Evolutionary conservation across 2,329 filamentous ascomycete species (phyloP), one percentile per base, ranked within the genome.

Genomic region (Fusarium euwallaceae): DNA sequence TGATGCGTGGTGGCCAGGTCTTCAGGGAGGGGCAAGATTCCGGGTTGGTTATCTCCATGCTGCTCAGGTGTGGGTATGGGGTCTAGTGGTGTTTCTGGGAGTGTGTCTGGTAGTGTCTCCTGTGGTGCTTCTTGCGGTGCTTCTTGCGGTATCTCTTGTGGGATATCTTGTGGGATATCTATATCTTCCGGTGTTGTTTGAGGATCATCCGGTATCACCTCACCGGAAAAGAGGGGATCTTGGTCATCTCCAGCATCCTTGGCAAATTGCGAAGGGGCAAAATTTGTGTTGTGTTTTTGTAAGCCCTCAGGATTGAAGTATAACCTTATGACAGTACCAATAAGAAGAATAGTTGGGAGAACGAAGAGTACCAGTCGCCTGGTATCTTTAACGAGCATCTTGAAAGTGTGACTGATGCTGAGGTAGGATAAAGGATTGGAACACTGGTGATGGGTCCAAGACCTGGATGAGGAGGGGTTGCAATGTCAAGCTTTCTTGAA

Each of bases 351-450:
- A 0, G 81, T 37, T 5, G 80, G 81, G 16, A 77, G 78, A 5
- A 81, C 27, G 8, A 82, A 61, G 24, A 85, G 68, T n/a, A 74
- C 70, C 24, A 83, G 63, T 4, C 81, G 80, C 72, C 76, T 79
- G 27, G 81, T 66, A 61, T 83, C 81, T 58, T 79, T 76, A 27
- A 80, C 74, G 37, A 83, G 66, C 82, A 83, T 84, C 39, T 60
- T 74, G 76, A 48, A 8, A 55, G 29, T 16, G 9, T 60, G n/a
- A 17, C 51, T 11, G n/a, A 22, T 10, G 12, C 10, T 32, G 32
- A 45, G 29, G 24, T 11, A 66, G 41, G 32, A 61, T 12, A n/a
- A 59, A 58, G 22, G 29, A 53, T 65, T 48, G 14, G 45, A 64
- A 56, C 58, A 39, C 64, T 59, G 60, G 41, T 37, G 60, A 53